phyloP scores from a whole-genome alignment of 2,329 filamentous ascomycete genomes.

The Trichoderma sp. region DNA sequence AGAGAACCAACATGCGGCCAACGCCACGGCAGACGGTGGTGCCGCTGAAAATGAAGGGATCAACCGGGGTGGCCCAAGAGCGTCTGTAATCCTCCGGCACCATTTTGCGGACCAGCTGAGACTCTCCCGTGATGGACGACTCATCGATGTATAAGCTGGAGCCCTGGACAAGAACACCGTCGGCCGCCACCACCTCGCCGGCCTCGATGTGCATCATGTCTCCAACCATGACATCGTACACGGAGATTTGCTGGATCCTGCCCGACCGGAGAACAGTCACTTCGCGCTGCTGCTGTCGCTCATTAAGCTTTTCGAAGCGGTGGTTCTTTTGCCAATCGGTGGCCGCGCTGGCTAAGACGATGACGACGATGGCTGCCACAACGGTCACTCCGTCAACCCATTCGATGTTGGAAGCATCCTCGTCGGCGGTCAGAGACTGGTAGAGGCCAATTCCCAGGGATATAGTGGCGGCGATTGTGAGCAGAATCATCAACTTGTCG shows the following conservation, averaged over 20 bases:
- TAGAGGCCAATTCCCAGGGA: constrained; percentile 75
- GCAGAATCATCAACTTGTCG: constrained; percentile 74
- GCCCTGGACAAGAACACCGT: constrained; percentile 65
- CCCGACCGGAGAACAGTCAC: constrained; percentile 79
- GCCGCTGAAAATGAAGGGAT: constrained; percentile 80
- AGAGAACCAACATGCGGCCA: constrained; percentile 74
- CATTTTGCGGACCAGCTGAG: constrained; percentile 69
- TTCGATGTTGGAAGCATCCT: constrained; percentile 60
- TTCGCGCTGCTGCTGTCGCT: constrained; percentile 73
- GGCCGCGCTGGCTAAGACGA: constrained; percentile 73
- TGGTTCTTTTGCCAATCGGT: constrained; percentile 84
- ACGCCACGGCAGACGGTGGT: constrained; percentile 76
- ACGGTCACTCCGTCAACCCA: constrained; percentile 85
- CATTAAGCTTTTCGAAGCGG: constrained; percentile 78
- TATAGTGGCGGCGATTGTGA: constrained; percentile 71
- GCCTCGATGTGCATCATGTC: constrained; percentile 74
- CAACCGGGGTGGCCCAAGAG: constrained; percentile 54
- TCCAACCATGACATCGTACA: constrained; percentile 71
- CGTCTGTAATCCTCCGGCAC: constrained; percentile 59
- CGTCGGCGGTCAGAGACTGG: constrained; percentile 62
- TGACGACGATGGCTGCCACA: constrained; percentile 73
- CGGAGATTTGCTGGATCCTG: constrained; percentile 66
- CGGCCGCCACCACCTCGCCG: constrained; percentile 70
- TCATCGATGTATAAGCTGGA: constrained; percentile 65
- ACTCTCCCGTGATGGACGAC: constrained; percentile 76